These are phyloP conservation scores for Glycine soja DNA, from an alignment of 306 rosid genomes.

Conservation along the genomic window DNA sequence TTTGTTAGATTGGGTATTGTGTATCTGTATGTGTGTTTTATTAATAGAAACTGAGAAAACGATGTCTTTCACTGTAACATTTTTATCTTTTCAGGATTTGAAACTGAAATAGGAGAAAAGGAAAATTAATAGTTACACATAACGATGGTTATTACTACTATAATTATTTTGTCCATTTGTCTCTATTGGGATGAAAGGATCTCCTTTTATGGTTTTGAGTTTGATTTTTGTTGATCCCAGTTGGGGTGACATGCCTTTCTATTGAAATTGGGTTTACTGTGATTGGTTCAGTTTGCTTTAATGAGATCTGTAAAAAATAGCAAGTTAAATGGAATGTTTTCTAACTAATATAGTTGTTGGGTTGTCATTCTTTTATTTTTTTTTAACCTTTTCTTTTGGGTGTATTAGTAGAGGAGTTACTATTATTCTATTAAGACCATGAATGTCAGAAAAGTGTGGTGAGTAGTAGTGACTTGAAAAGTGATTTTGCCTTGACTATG, in stretches of 20 bases:
- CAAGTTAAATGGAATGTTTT: neutral
- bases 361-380: neutral
- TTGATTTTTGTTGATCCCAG: conserved; percentile 7
- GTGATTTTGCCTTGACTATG: conserved; percentile 22
- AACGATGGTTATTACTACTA: neutral
- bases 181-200: no score
- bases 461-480: neutral
- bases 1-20: neutral
- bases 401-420: neutral
- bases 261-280: neutral
- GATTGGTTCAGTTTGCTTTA: neutral
- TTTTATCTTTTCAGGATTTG: neutral
- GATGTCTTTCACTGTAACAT: neutral
- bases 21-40: neutral
- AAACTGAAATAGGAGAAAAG: neutral
- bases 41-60: neutral
- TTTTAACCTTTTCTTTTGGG: neutral
- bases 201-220: neutral
- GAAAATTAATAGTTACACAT: neutral
- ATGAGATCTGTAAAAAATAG: neutral
- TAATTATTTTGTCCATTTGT: neutral
- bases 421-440: neutral
- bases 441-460: neutral
- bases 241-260: conserved; percentile 2
- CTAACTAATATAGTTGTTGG: neutral